Evolutionary conservation across 2,329 filamentous ascomycete genomes (phyloP).

Genomic region (Trichoderma sp.): DNA sequence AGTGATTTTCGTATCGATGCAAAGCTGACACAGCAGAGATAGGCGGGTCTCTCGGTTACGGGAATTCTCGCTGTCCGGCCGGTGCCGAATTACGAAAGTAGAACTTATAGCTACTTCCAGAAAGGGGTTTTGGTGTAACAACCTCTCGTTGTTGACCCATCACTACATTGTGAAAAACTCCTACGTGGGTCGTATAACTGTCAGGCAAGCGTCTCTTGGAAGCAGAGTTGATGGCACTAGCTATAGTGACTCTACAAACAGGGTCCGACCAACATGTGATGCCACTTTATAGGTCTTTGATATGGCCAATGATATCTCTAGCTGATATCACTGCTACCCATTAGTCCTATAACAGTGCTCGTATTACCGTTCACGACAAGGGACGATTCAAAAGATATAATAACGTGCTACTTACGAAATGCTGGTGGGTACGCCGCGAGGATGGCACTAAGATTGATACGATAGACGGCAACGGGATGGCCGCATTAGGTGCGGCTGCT

Average conservation of each 20-base stretch:
- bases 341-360: neutral
- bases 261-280: no score
- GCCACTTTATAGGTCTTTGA: no score
- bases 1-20: neutral
- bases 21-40: neutral
- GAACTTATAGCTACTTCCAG: neutral
- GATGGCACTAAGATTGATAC: neutral
- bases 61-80: neutral
- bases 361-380: neutral
- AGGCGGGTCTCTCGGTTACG: neutral
- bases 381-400: neutral
- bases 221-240: no score
- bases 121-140: neutral
- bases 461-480: neutral
- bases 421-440: neutral
- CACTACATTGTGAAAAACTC: neutral
- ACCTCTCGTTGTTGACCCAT: neutral
- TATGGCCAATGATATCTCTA: no score
- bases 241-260: no score
- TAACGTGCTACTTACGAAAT: neutral
- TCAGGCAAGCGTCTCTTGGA: neutral
- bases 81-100: neutral
- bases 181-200: neutral
- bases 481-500: neutral
- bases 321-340: no score